phyloP scores from a whole-genome alignment of 805 yeast genomes.

The Hermanozyma aechmeae region DNA sequence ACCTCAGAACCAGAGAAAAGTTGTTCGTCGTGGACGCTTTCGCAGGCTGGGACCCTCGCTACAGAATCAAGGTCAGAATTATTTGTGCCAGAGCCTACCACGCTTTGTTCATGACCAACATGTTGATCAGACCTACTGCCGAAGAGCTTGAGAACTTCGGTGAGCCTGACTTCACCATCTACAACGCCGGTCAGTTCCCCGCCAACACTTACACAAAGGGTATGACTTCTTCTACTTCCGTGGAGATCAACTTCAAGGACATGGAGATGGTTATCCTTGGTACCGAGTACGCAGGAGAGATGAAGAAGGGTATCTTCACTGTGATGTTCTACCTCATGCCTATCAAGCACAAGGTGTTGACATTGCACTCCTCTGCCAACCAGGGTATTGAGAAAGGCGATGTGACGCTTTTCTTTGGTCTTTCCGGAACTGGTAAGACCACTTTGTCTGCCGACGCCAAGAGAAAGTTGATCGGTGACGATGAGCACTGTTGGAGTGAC shows the following conservation, averaged over 20 bases:
- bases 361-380: conserved; percentile 92
- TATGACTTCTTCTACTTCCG: conserved; percentile 93
- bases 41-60: conserved; percentile 99
- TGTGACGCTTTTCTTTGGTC: conserved; percentile 91
- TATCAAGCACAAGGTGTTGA: conserved; percentile 78
- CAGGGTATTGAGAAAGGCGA: conserved; percentile 77
- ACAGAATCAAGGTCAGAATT: conserved; percentile 90
- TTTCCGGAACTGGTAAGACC: conserved; percentile 97
- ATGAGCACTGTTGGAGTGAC: conserved; percentile 99
- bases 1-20: conserved; percentile 90
- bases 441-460: conserved; percentile 94
- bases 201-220: conserved; percentile 95
- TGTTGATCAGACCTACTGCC: conserved; percentile 90
- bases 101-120: conserved; percentile 95
- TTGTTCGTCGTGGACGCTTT: conserved; percentile 91
- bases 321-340: conserved; percentile 99
- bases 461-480: conserved; percentile 93
- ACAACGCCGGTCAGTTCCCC: conserved; percentile 98
- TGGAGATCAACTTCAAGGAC: conserved; percentile 90
- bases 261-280: conserved; percentile 99
- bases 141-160: conserved; percentile 87
- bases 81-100: conserved; percentile 98
- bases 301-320: conserved; percentile 98
- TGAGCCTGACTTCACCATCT: conserved; percentile 95
- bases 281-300: conserved; percentile 98